Base-by-base conservation (phyloP, 257 asterid species). In the Solanum appendiculatum region DNA sequence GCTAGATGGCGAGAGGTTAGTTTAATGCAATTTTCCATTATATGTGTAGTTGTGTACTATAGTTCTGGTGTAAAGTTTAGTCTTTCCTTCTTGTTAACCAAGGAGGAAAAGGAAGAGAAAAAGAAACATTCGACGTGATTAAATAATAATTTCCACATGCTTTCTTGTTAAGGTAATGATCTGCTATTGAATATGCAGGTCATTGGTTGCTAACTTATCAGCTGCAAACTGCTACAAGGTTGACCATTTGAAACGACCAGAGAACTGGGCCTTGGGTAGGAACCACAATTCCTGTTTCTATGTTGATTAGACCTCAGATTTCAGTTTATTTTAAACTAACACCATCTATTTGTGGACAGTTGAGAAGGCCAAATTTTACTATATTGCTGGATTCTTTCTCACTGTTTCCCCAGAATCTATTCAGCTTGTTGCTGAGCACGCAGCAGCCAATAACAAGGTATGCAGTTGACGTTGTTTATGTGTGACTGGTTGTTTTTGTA, bases 381-480 rank as follows among this genome's bases (percentile, higher is more conserved):
- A 96, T 51, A 94, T 96, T 88, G 99, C 99, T 25, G 99, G 99
- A 86, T 96, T 97, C 87, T 97, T 97, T 90, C 98, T 95, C 91
- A 94, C 99, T 2, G 99, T 97, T 91, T 97, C 99, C 90, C 98
- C 98, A 2, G 99, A 97, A 60, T 97, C 99, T 75, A 95, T 97
- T 90, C 44, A 92, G 88, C 98, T 92, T 82, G 98, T 97, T 64
- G 99, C 98, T 88, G 99, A 97, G 92, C 98, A 97, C 88, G 98
- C 99, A 69, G 93, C 93, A 89, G 99, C 98, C 73, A 94, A 93
- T 34, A 96, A 93, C 89, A 97, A 96, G 99, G 99, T 96, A 46
- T 31, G 82, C 29, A 29, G 7, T 81, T 48, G 20, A 18, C 29
- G 48, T 29, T 29, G 18, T 80, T 46, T 80, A n/a, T 77, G 63